Evolutionary conservation across 2,329 filamentous ascomycete species (phyloP).

Genomic region (Grosmannia clavigera): DNA sequence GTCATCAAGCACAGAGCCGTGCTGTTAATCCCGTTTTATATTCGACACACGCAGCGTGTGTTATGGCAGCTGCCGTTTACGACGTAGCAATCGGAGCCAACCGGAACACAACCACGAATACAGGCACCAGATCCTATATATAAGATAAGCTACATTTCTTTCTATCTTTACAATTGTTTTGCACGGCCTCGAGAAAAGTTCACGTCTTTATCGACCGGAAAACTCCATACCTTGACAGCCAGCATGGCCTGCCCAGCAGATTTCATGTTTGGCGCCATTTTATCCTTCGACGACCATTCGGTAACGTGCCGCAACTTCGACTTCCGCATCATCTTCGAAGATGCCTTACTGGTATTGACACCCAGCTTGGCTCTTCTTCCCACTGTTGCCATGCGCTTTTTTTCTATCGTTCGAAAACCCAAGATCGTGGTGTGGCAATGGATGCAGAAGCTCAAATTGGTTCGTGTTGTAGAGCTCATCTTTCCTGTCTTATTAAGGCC

Average conservation of each 20-base stretch:
- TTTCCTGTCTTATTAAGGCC: background rate
- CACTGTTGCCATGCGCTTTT: background rate
- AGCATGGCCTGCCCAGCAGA: background rate
- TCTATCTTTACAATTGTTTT: too few species aligned
- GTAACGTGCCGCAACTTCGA: background rate
- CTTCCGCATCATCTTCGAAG: slow-evolving; percentile 1
- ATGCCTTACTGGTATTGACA: background rate
- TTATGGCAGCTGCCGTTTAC: too few species aligned
- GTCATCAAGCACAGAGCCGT: too few species aligned
- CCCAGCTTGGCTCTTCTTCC: background rate
- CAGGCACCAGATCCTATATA: too few species aligned
- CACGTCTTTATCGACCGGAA: too few species aligned
- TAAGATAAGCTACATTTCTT: too few species aligned
- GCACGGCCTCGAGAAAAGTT: too few species aligned
- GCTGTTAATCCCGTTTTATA: too few species aligned
- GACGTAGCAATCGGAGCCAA: too few species aligned
- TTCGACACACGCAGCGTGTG: too few species aligned
- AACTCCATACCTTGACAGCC: too few species aligned
- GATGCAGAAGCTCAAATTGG: background rate
- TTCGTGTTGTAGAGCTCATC: background rate
- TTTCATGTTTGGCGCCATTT: background rate
- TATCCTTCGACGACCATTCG: background rate
- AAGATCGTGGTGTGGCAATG: background rate
- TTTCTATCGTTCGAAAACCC: background rate
- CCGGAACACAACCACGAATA: too few species aligned